These are phyloP conservation scores for Tolypocladium guangdongense DNA, from an alignment of 2,329 filamentous ascomycete species.

Conservation along the genomic window DNA sequence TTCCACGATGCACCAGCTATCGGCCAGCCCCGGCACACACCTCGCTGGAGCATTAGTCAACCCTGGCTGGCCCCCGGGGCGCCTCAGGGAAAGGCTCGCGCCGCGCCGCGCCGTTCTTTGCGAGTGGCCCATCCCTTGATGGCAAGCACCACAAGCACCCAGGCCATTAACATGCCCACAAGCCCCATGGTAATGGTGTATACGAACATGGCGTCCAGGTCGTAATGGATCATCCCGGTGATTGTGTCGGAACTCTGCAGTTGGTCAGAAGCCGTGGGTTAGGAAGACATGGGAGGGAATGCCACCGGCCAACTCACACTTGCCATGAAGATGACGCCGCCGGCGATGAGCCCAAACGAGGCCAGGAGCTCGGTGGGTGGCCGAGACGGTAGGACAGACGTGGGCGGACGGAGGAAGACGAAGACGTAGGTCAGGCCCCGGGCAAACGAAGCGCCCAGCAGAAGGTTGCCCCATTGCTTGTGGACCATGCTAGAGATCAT, in stretches of 20 bases:
- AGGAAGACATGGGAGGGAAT: neutral
- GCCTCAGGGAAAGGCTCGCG: neutral
- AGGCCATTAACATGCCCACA: conserved; percentile 75
- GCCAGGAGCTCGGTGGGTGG: conserved; percentile 85
- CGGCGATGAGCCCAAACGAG: conserved; percentile 76
- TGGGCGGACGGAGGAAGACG: conserved; percentile 69
- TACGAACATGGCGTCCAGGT: conserved; percentile 83
- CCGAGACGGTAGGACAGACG: conserved; percentile 67
- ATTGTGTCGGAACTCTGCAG: conserved; percentile 65
- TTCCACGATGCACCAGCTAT: neutral
- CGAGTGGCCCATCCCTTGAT: conserved; percentile 77
- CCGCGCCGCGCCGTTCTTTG: conserved; percentile 14
- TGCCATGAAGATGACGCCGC: conserved; percentile 86
- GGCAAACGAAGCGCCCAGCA: conserved; percentile 70
- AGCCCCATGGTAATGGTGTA: conserved; percentile 83
- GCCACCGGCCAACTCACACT: conserved; percentile 47
- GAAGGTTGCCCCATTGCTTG: conserved; percentile 81
- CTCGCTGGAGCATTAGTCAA: neutral
- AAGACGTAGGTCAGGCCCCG: conserved; percentile 71
- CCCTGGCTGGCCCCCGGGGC: neutral
- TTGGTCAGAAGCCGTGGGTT: conserved; percentile 7
- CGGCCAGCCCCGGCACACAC: neutral
- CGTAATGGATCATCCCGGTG: conserved; percentile 61
- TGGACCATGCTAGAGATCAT: conserved; percentile 89
- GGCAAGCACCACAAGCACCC: conserved; percentile 65